These are phyloP conservation scores for Tricholoma furcatifolium DNA, from an alignment of 768 basidiomycete species.

Conservation along the genomic window DNA sequence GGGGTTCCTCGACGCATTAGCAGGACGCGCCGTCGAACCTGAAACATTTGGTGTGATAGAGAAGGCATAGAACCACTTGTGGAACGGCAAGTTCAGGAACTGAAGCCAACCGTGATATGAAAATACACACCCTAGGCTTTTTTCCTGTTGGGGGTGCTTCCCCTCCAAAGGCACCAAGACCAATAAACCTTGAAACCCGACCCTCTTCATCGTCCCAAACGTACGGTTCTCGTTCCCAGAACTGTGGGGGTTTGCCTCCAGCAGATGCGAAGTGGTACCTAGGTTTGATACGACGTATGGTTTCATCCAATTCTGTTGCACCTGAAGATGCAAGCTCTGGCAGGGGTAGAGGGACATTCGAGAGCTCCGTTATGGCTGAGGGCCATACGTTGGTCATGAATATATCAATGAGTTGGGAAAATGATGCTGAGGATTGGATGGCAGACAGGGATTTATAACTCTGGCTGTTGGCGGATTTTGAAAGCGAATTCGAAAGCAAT, in stretches of 20 bases:
- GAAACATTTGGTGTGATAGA: constrained; percentile 62
- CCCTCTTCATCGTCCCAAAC: constrained; percentile 73
- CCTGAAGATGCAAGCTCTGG: constrained; percentile 43
- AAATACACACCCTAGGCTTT: constrained; percentile 75
- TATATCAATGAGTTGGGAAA: constrained; percentile 74
- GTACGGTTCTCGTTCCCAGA: constrained; percentile 97
- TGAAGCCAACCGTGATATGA: not conserved
- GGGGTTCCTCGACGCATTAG: constrained; percentile 72
- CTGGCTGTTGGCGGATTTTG: constrained; percentile 45
- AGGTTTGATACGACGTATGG: constrained; percentile 67
- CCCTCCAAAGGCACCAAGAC: constrained; percentile 85
- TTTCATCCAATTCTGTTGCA: constrained; percentile 62
- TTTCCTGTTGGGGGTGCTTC: constrained; percentile 51
- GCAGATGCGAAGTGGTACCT: constrained; percentile 83
- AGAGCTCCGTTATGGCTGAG: constrained; percentile 56
- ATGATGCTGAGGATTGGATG: constrained; percentile 58
- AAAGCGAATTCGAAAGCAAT: constrained; percentile 67
- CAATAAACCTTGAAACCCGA: constrained; percentile 77
- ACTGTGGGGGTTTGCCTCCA: constrained; percentile 64
- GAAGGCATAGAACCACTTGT: constrained; percentile 98
- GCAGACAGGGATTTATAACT: constrained; percentile 65
- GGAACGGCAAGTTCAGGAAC: constrained; percentile 5
- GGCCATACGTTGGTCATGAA: constrained; percentile 84
- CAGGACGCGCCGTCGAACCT: constrained; percentile 41
- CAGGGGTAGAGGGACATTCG: constrained; percentile 49